Base-by-base conservation (phyloP, 129 eudicot genomes). In the Sambucus nigra region DNA sequence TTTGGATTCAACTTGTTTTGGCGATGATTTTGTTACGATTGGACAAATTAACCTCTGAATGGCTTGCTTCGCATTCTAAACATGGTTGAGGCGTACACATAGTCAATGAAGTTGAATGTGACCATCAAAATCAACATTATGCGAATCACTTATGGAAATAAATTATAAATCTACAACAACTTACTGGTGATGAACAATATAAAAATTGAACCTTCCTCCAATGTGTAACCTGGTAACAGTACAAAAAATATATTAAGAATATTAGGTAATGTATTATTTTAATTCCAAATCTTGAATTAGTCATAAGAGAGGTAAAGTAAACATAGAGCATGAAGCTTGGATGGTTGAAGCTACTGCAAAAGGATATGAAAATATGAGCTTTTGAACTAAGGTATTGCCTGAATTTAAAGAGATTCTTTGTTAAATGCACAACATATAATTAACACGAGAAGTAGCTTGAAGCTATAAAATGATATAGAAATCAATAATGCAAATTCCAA, bases 11-110 rank as follows among this genome's bases (percentile, higher is more conserved):
- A n/a, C n/a, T n/a, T n/a, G n/a, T 53, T 78, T 76, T 38, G 80
- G 65, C 38, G 50, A 8, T 20, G 81, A 23, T 54, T 84, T 77
- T 29, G 95, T 76, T 69, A 81, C 94, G 29, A 85, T 88, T 0
- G 88, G 79, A 68, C 84, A 59, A 67, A 85, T 33, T 15, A 82
- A 64, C 7, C 70, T 78, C 69, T 81, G 63, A 42, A 66, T 57
- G 6, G 59, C 65, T 80, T 65, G 68, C 38, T 28, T 76, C 32
- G 50, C 38, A 29, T 64, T 60, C 97, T 80, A 65, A 23, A 66
- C 14, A 62, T 23, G 25, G 27, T 44, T 58, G n/a, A n/a, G 26
- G 28, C 1, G 33, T 28, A 50, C 8, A 25, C 21, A 38, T 9
- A 16, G 55, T 53, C n/a, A 47, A n/a, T n/a, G n/a, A n/a, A n/a